A percentile compares a stretch with the other conserved stretches of the same genome.
Conservation (phyloP, 169 alveolate genomes). For the Plasmodium falciparum region DNA sequence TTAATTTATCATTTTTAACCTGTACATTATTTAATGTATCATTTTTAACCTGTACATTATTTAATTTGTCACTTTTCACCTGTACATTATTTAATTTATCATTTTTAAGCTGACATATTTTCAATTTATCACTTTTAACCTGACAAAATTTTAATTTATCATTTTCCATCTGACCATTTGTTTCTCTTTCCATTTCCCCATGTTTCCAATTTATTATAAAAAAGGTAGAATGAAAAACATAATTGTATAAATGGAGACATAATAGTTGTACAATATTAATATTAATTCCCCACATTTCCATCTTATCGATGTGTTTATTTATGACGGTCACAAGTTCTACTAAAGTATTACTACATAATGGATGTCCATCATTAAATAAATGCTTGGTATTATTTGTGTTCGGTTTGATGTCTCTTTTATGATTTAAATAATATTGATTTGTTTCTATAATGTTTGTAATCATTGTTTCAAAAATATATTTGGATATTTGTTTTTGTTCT, state of each 20-base stretch:
- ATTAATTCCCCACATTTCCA: neutral
- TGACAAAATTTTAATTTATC: neutral
- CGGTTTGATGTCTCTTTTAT: neutral
- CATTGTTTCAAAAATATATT: neutral
- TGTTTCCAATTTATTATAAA: neutral
- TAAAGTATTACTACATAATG: constrained; percentile 13
- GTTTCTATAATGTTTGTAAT: neutral
- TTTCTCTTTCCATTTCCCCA: neutral
- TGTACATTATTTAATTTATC: neutral
- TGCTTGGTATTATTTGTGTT: neutral
- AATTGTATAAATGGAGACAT: constrained; percentile 23
- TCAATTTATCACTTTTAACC: no score
- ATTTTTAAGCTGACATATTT: neutral
- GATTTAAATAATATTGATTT: neutral
- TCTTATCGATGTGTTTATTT: constrained; percentile 1
- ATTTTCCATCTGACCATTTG: neutral
- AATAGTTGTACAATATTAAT: constrained; percentile 9
- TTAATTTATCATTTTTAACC: neutral
- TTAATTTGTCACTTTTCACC: no score
- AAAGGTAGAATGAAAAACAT: neutral
- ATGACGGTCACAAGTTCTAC: constrained; percentile 35
- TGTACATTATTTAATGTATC: neutral
- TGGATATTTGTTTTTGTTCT: constrained; percentile 1
- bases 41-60: neutral
- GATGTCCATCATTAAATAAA: neutral